phyloP scores from a whole-genome alignment of 257 asterid genomes.

The Thymus quinquecostatus region DNA sequence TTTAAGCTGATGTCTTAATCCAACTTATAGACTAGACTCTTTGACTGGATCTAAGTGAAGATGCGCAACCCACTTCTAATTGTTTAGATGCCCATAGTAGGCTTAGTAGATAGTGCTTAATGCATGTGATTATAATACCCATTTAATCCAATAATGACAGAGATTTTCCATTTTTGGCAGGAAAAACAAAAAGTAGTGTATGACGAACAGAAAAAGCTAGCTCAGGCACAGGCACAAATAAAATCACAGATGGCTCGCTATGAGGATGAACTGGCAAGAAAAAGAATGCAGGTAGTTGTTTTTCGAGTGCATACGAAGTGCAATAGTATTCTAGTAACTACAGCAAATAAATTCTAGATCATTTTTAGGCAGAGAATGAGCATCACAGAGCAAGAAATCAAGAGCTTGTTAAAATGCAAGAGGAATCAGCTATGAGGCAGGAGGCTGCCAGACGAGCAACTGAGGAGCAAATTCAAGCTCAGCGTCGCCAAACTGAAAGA shows the following conservation, averaged over 20 bases:
- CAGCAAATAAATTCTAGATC: slow-evolving; percentile 21
- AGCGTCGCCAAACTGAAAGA: slow-evolving; percentile 89
- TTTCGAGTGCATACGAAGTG: slow-evolving; percentile 23
- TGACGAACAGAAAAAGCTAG: slow-evolving; percentile 92
- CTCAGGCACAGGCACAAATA: slow-evolving; percentile 88
- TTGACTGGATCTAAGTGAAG: slow-evolving; percentile 15
- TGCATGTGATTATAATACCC: slow-evolving; percentile 3
- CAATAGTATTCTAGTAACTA: not conserved
- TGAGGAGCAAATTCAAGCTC: slow-evolving; percentile 97
- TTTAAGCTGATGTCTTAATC: not conserved
- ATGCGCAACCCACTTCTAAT: not conserved
- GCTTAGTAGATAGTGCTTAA: not conserved
- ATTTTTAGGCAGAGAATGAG: slow-evolving; percentile 87
- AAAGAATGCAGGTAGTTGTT: slow-evolving; percentile 87
- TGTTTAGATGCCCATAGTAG: slow-evolving; percentile 2
- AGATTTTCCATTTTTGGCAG: slow-evolving; percentile 51
- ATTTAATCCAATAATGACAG: slow-evolving; percentile 19
- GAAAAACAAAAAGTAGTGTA: slow-evolving; percentile 84
- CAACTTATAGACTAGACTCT: not conserved
- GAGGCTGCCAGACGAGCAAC: slow-evolving; percentile 96
- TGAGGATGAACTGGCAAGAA: slow-evolving; percentile 93
- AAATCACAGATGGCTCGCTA: slow-evolving; percentile 93
- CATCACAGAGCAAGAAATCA: slow-evolving; percentile 90
- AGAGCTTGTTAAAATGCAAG: slow-evolving; percentile 96
- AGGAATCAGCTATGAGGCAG: slow-evolving; percentile 92